Evolutionary conservation across 371 early-diverging fungal species (phyloP), one percentile per base, ranked within the genome.

Genomic region (Entomophthora muscae): DNA sequence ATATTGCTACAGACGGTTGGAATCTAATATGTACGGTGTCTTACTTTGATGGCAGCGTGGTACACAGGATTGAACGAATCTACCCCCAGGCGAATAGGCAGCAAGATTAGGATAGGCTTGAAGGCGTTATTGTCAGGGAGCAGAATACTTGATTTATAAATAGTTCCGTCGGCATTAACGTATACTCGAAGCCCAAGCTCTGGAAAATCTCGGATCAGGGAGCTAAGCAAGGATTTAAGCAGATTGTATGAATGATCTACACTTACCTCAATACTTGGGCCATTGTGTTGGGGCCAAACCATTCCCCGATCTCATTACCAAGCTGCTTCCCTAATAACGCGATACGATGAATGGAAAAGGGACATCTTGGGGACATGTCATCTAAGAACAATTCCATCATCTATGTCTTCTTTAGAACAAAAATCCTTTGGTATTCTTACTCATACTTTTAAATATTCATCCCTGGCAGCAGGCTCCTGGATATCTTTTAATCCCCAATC

Each of bases 241-340:
- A n/a, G n/a, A n/a, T n/a, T n/a, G n/a, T n/a, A n/a, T n/a, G n/a
- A n/a, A n/a, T n/a, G n/a, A n/a, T n/a, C n/a, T n/a, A n/a, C n/a
- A n/a, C 77, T 66, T 83, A 89, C 85, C 83, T 83, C 2, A 91
- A 79, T 30, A 91, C 90, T 61, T 88, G 86, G n/a, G 93, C 87
- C 22, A 91, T 91, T 1, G 91, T 94, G 21, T 80, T 80, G 0
- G 98, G 98, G 0, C 95, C 95, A 76, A 93, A 95, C 98, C 98
- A 97, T 73, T 93, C 85, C 32, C 98, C 95, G 65, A 93, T 86
- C 56, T 86, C 80, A 66, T 91, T 94, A 33, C 88, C 92, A 26
- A 83, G 78, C 66, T 89, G 85, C 61, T 78, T 78, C 5, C 95
- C 98, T 1, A 86, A 70, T n/a, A 84, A 70, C 0, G 91, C 91